Evolutionary conservation across 768 basidiomycete species (phyloP), one percentile per base, ranked within the genome.

Genomic region (Calocybe gangraenosa): DNA sequence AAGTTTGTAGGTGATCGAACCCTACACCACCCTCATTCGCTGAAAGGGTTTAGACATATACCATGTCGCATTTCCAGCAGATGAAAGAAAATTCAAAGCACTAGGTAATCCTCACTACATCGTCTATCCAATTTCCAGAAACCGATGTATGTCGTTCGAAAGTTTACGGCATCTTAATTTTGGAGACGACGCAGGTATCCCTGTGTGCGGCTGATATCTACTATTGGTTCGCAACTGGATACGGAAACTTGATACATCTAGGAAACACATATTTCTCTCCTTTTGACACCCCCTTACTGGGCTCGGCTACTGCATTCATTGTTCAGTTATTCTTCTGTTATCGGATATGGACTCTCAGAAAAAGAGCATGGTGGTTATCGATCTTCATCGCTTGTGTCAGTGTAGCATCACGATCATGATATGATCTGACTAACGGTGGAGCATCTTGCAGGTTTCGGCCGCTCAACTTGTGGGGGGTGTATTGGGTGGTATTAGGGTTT

Each of bases 281-380:
- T 3, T 52, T 62, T 22, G 61, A 61, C 42, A 57, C 55, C 4
- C 62, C 63, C 5, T 35, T 64, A 3, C 49, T 63, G 21, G 57
- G 56, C 15, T 44, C 56, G 3, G 10, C 60, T 9, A 52, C 61
- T 23, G 54, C 57, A 17, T 42, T 65, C 45, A 33, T 52, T 13
- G 55, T 64, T 5, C 65, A 65, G 40, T 28, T 51, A 11, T 65
- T 65, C 44, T 65, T 61, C 52, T 62, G 62, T 40, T 64, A 60
- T 42, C 56, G 63, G 11, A 63, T 66, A 15, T 59, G 55, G 51
- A 42, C 49, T 5, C 50, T 65, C 25, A 47, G 54, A 30, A 39
- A 46, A 17, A 3, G 9, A 2, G 14, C 41, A 11, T 42, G 36
- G 17, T 54, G 51, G 53, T 40, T 43, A 31, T 48, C 37, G 15